Evolutionary conservation across 805 yeast species (phyloP).

Genomic region (Sugiyamaella smithiae): DNA sequence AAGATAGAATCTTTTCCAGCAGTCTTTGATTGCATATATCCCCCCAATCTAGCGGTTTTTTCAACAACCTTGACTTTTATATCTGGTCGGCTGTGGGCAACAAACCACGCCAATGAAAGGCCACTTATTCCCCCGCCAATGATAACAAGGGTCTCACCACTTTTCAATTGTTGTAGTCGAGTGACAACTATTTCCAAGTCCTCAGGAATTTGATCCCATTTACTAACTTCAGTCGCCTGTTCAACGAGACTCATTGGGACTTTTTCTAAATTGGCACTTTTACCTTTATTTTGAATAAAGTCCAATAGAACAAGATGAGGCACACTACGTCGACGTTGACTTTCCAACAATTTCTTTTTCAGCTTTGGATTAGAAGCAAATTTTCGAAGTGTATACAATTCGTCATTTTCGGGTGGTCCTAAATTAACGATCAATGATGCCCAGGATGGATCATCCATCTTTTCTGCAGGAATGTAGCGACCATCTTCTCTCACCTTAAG

Average conservation of each 20-base stretch:
- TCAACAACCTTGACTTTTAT: constrained; percentile 63
- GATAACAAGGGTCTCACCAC: constrained; percentile 53
- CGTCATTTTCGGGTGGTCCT: background rate
- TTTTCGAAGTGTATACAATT: constrained; percentile 7
- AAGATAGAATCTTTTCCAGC: constrained; percentile 35
- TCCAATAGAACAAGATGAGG: constrained; percentile 9
- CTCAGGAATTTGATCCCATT: constrained; percentile 31
- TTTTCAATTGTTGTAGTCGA: constrained; percentile 32
- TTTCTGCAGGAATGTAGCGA: constrained; percentile 10
- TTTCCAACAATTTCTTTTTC: background rate
- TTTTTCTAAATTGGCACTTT: constrained; percentile 4
- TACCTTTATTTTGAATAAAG: constrained; percentile 1
- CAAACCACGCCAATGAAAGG: constrained; percentile 45
- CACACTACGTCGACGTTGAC: background rate
- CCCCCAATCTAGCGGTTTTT: constrained; percentile 57
- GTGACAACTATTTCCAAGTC: constrained; percentile 29
- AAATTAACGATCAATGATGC: constrained; percentile 1
- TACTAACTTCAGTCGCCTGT: constrained; percentile 5
- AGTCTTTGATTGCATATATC: constrained; percentile 62
- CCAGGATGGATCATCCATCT: constrained; percentile 3
- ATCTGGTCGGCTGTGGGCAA: constrained; percentile 75
- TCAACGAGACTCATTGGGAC: constrained; percentile 1
- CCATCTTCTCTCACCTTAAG: background rate
- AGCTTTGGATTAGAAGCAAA: constrained; percentile 5
- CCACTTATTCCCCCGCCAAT: constrained; percentile 92